These are phyloP conservation scores for Thymus quinquecostatus DNA, from an alignment of 257 asterid species.

Conservation along the genomic window DNA sequence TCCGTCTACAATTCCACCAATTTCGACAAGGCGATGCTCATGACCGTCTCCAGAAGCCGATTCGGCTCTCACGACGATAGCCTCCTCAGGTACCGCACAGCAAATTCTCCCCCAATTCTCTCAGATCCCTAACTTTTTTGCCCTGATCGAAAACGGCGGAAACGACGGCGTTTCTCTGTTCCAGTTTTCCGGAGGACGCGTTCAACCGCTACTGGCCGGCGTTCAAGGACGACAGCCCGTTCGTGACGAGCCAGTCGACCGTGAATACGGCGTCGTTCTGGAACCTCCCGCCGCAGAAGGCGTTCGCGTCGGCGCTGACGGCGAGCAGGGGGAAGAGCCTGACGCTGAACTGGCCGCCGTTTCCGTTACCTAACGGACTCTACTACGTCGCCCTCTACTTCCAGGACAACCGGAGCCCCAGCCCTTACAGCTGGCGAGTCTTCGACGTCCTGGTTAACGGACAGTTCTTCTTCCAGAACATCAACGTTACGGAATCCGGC, in stretches of 20 bases:
- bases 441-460: slow-evolving; percentile 63
- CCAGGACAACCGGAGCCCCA: slow-evolving; percentile 70
- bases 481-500: slow-evolving; percentile 70
- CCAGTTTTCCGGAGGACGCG: slow-evolving; percentile 80
- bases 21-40: slow-evolving; percentile 51
- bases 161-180: too few species aligned
- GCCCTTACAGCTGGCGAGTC: slow-evolving; percentile 81
- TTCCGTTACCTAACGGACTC: slow-evolving; percentile 49
- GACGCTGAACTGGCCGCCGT: slow-evolving; percentile 75
- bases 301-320: slow-evolving; percentile 69
- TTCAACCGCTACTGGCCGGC: slow-evolving; percentile 80
- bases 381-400: slow-evolving; percentile 78
- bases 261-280: slow-evolving; percentile 55
- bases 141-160: too few species aligned
- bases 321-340: slow-evolving; percentile 63
- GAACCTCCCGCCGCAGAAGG: slow-evolving; percentile 76
- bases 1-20: slow-evolving; percentile 72
- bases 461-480: slow-evolving; percentile 49
- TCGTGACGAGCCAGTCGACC: slow-evolving; percentile 55
- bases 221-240: slow-evolving; percentile 51
- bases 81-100: slow-evolving; percentile 45
- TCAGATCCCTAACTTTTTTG: too few species aligned
- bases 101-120: neutral
- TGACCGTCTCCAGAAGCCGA: slow-evolving; percentile 58
- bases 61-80: slow-evolving; percentile 60